phyloP scores from a whole-genome alignment of 495 filamentous ascomycete species.

The Poronia punctata region DNA sequence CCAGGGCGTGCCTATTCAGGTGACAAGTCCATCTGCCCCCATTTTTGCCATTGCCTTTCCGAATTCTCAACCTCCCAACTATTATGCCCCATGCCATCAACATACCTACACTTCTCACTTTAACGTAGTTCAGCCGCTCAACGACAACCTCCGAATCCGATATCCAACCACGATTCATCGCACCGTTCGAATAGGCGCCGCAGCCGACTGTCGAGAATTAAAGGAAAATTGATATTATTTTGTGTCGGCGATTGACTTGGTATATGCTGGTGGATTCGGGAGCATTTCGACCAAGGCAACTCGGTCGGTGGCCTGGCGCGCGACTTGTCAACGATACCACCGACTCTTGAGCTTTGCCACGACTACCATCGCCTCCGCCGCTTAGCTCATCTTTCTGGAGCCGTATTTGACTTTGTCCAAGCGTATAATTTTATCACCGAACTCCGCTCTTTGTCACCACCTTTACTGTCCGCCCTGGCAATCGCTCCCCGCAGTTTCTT shows the following conservation, averaged over 20 bases:
- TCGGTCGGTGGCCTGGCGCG: conserved; percentile 11
- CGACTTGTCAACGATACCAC: conserved; percentile 9
- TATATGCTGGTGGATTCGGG: conserved; percentile 11
- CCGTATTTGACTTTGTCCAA: no score
- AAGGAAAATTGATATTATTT: background rate
- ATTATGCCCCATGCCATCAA: conserved; percentile 1
- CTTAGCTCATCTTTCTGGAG: no score
- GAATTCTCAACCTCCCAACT: conserved; percentile 12
- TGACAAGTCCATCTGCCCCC: conserved; percentile 14
- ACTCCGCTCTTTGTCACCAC: background rate
- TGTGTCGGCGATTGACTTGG: conserved; percentile 9
- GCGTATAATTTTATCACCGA: no score
- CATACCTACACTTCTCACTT: no score
- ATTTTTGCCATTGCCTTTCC: conserved; percentile 9
- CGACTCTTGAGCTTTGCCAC: background rate
- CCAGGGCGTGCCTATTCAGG: background rate
- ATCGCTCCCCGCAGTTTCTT: background rate
- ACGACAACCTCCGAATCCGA: background rate
- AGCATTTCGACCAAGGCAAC: conserved; percentile 7
- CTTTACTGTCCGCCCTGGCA: background rate
- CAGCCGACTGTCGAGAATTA: background rate
- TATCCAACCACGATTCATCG: background rate
- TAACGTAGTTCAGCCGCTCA: no score
- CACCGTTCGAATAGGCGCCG: background rate
- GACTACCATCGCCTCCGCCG: background rate